Evolutionary conservation across 2,329 filamentous ascomycete species (phyloP).

Genomic region (Alternaria gaisen): DNA sequence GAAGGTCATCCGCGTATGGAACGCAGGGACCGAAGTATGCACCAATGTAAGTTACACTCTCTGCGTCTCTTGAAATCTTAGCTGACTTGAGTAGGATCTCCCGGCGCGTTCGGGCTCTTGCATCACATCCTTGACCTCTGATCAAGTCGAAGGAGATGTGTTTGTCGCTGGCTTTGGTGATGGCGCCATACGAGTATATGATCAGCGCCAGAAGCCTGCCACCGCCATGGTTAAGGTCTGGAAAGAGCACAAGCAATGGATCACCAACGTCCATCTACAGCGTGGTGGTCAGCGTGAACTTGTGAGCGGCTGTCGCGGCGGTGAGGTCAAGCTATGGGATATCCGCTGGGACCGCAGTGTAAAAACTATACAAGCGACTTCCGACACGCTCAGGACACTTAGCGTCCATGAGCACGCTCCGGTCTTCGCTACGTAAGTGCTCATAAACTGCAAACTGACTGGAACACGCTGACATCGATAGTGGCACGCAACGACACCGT

Average conservation of each 20-base stretch:
- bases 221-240: conserved; percentile 96
- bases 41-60: conserved; percentile 65
- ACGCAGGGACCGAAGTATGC: conserved; percentile 91
- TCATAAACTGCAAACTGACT: conserved; percentile 68
- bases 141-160: conserved; percentile 96
- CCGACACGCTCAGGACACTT: conserved; percentile 80
- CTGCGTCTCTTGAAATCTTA: neutral
- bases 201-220: conserved; percentile 82
- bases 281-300: conserved; percentile 92
- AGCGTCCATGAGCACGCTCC: conserved; percentile 96
- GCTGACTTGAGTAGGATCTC: conserved; percentile 70
- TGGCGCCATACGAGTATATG: conserved; percentile 91
- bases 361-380: conserved; percentile 76
- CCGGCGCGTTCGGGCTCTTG: conserved; percentile 93
- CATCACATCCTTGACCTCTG: conserved; percentile 93
- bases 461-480: conserved; percentile 50
- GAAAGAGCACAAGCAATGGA: conserved; percentile 96
- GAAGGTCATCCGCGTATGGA: conserved; percentile 95
- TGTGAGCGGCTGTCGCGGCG: conserved; percentile 87
- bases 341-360: conserved; percentile 85
- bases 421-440: conserved; percentile 73
- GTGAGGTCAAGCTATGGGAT: conserved; percentile 95
- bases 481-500: conserved; percentile 85
- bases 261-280: conserved; percentile 96
- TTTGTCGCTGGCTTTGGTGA: conserved; percentile 98